These are phyloP conservation scores for Cercophora samala DNA, from an alignment of 495 filamentous ascomycete species.

Conservation along the genomic window DNA sequence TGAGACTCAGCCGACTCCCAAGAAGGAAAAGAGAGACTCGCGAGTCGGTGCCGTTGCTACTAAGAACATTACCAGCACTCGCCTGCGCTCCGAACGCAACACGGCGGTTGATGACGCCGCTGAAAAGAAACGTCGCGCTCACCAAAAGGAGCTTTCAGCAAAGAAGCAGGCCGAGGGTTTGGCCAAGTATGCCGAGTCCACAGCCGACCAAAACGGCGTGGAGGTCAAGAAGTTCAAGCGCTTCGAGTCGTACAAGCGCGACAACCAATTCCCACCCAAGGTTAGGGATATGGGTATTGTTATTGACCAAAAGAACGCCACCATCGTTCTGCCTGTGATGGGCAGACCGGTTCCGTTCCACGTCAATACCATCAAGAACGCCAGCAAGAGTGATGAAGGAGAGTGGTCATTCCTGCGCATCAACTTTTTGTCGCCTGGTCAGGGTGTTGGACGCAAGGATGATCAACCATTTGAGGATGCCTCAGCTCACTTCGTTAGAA, in stretches of 20 bases:
- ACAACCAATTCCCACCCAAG: constrained; percentile 84
- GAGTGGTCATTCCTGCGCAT: constrained; percentile 92
- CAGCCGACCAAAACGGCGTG: constrained; percentile 81
- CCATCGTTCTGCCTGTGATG: constrained; percentile 93
- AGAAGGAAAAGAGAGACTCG: constrained; percentile 79
- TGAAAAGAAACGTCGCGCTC: constrained; percentile 80
- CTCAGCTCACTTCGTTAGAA: constrained; percentile 90
- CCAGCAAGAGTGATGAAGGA: constrained; percentile 89
- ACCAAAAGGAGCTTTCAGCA: constrained; percentile 83
- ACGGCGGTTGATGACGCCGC: constrained; percentile 85
- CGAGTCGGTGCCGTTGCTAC: constrained; percentile 79
- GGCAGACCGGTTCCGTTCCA: constrained; percentile 97
- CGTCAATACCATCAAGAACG: constrained; percentile 98
- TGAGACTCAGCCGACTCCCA: constrained; percentile 61
- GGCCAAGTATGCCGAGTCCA: constrained; percentile 73
- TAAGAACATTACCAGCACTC: constrained; percentile 90
- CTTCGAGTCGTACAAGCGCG: constrained; percentile 98
- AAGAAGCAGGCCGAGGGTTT: constrained; percentile 90
- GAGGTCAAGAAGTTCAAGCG: constrained; percentile 95
- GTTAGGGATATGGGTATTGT: constrained; percentile 83
- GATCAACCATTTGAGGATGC: constrained; percentile 98
- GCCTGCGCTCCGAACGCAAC: constrained; percentile 84
- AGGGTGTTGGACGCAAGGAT: constrained; percentile 96
- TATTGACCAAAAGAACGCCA: constrained; percentile 84
- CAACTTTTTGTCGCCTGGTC: constrained; percentile 95